Evolutionary conservation across 2,329 filamentous ascomycete species (phyloP).

Genomic region (Fusarium sp.): DNA sequence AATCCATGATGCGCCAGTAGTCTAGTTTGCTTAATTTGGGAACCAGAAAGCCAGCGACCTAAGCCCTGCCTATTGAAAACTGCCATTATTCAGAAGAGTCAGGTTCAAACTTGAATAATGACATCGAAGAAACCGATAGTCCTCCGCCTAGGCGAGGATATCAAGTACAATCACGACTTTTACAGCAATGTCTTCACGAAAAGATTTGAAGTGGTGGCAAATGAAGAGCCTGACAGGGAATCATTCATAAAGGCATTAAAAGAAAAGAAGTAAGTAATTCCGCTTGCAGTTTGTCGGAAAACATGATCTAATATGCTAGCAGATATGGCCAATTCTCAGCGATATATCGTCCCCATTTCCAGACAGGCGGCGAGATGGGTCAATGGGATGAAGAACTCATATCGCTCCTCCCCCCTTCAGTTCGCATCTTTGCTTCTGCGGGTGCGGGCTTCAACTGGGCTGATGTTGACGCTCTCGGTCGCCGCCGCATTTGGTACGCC

Average conservation of each 20-base stretch:
- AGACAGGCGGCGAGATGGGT: conserved; percentile 72
- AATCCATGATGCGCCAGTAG: no score
- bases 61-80: background rate
- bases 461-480: conserved; percentile 59
- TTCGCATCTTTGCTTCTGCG: conserved; percentile 69
- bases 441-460: conserved; percentile 74
- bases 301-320: background rate
- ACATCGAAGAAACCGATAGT: conserved; percentile 27
- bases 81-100: background rate
- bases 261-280: conserved; percentile 41
- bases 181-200: conserved; percentile 53
- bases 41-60: background rate
- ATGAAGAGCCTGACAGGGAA: conserved; percentile 50
- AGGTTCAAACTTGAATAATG: background rate
- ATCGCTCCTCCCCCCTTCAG: conserved; percentile 60
- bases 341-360: conserved; percentile 68
- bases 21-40: background rate
- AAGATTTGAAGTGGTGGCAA: conserved; percentile 54
- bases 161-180: conserved; percentile 59
- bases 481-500: conserved; percentile 54
- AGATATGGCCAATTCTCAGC: conserved; percentile 49
- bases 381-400: conserved; percentile 70
- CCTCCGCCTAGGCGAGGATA: conserved; percentile 54
- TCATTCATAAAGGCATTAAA: conserved; percentile 56
- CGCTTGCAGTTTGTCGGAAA: rapidly evolving